Evolutionary conservation across 345 rosid species (phyloP).

Genomic region (Sisymbrium irio): DNA sequence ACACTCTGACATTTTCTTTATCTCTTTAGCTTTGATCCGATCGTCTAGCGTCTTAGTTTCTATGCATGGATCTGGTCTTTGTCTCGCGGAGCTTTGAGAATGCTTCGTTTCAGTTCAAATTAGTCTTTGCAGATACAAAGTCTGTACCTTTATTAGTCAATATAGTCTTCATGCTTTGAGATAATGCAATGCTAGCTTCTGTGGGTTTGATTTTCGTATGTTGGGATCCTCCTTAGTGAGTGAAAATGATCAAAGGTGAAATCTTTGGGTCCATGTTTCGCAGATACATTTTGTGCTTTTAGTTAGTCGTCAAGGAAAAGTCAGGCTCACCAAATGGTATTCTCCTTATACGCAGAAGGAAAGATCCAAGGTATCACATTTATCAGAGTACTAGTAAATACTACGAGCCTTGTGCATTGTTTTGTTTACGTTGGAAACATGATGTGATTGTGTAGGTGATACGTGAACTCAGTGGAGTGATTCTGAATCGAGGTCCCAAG

Average conservation of each 20-base stretch:
- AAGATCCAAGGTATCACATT: constrained; percentile 41
- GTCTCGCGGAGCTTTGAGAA: background rate
- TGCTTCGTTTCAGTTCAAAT: background rate
- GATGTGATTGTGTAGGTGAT: constrained; percentile 51
- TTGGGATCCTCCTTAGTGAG: background rate
- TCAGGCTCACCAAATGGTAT: constrained; percentile 94
- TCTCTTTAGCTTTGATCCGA: constrained; percentile 5
- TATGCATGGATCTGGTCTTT: background rate
- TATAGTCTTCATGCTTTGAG: background rate
- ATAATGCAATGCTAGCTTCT: background rate
- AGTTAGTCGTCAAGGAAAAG: constrained; percentile 97
- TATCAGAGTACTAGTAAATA: background rate
- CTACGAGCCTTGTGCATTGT: background rate
- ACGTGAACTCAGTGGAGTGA: constrained; percentile 87
- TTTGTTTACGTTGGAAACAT: background rate
- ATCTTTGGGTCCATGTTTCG: background rate
- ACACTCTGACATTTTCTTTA: too few relatives aligned
- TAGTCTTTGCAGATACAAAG: background rate
- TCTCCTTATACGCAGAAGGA: constrained; percentile 97
- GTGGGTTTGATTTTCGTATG: background rate
- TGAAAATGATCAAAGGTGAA: constrained; percentile 1
- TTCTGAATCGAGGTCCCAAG: constrained; percentile 83
- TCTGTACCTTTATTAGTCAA: background rate
- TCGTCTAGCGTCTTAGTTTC: background rate
- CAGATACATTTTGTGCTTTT: constrained; percentile 71